A percentile compares a stretch with the other conserved stretches of the same genome.
Evolutionary conservation across 192 early-diverging fungal species (phyloP).

Genomic region (Chytriomyces confervae): DNA sequence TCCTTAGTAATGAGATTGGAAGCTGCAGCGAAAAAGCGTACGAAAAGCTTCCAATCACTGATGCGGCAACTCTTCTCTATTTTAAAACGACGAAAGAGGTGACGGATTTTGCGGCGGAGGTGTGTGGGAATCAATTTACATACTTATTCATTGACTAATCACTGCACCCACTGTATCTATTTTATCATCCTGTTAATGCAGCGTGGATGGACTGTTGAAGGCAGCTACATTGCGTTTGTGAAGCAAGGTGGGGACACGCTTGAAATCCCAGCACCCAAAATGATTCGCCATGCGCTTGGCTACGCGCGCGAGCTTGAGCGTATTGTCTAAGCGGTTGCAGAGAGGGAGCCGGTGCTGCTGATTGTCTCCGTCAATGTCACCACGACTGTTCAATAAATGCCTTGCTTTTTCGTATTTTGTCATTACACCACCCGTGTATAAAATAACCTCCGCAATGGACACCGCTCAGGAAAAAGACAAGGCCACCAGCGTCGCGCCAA

Average conservation of each 20-base stretch:
- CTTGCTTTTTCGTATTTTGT: too few relatives aligned
- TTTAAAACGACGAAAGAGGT: constrained; percentile 84
- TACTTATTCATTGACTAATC: not conserved
- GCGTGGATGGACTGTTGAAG: constrained; percentile 84
- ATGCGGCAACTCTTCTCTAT: constrained; percentile 92
- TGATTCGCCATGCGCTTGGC: constrained; percentile 82
- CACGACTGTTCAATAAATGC: too few relatives aligned
- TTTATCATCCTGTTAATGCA: constrained; percentile 25
- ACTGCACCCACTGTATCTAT: not conserved
- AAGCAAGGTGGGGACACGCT: constrained; percentile 58
- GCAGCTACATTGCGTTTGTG: constrained; percentile 81
- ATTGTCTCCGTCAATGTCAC: too few relatives aligned
- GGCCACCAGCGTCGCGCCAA: too few relatives aligned
- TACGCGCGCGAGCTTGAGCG: constrained; percentile 96
- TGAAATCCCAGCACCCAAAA: constrained; percentile 81
- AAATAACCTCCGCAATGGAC: too few relatives aligned
- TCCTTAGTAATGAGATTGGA: constrained; percentile 87
- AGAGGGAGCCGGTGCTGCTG: too few relatives aligned
- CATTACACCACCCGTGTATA: too few relatives aligned
- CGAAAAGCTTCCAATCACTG: constrained; percentile 76
- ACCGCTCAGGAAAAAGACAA: too few relatives aligned
- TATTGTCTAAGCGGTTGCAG: constrained; percentile 65
- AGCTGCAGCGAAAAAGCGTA: constrained; percentile 97
- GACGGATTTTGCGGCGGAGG: constrained; percentile 83
- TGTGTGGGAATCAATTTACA: constrained; percentile 31